phyloP scores from a whole-genome alignment of 2,329 filamentous ascomycete genomes.

The Talaromyces islandicus region DNA sequence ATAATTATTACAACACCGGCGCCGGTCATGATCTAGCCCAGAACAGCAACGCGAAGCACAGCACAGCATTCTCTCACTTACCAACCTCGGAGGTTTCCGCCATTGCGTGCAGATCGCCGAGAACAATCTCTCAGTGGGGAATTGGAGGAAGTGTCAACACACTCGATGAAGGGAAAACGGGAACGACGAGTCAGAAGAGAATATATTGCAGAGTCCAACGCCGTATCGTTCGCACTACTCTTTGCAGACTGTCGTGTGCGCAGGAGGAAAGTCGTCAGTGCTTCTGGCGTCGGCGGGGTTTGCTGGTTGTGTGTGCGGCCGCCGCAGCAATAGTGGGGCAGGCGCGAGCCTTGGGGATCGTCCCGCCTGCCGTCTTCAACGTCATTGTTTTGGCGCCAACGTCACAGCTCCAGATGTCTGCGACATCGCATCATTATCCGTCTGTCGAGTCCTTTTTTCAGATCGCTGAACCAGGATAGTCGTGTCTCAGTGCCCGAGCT shows the following conservation, averaged over 20 bases:
- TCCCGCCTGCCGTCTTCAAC: not conserved
- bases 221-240: not conserved
- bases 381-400: slow-evolving; percentile 2
- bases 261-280: not conserved
- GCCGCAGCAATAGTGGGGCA: slow-evolving; percentile 6
- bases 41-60: not conserved
- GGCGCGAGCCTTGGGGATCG: not conserved
- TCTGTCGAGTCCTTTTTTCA: too few species aligned
- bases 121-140: not conserved
- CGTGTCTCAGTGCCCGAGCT: not conserved
- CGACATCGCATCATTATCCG: too few species aligned
- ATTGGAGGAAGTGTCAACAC: not conserved
- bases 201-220: not conserved
- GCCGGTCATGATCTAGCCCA: not conserved
- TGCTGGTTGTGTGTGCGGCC: slow-evolving; percentile 8
- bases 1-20: not conserved
- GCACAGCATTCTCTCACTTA: slow-evolving; percentile 22
- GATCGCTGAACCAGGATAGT: too few species aligned
- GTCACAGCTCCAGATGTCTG: not conserved
- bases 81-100: slow-evolving; percentile 37
- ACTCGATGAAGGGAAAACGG: not conserved
- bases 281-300: slow-evolving; percentile 4
- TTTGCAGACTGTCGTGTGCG: slow-evolving; percentile 2
- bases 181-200: not conserved
- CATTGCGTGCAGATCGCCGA: slow-evolving; percentile 25